Conservation (phyloP, 352 stramenopile genomes). For the Pseudoperonospora humuli region DNA sequence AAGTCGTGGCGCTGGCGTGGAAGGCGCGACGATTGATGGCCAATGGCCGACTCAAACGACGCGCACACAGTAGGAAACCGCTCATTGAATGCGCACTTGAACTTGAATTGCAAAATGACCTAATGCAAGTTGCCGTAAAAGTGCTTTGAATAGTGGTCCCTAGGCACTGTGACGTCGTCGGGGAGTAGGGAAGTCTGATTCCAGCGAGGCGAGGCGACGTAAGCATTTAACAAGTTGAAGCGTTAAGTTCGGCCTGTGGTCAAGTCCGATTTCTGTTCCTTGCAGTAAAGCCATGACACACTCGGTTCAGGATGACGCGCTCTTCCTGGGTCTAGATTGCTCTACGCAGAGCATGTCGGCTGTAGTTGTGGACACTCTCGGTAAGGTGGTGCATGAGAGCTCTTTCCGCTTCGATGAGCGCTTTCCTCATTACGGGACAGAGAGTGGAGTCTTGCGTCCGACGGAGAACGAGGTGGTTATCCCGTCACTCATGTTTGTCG, state of each 20-base stretch:
- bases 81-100: constrained; percentile 11
- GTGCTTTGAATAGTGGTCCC: constrained; percentile 6
- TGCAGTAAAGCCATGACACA: too few relatives aligned
- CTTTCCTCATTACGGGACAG: constrained; percentile 55
- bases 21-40: constrained; percentile 25
- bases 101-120: constrained; percentile 14
- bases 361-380: constrained; percentile 38
- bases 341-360: constrained; percentile 83
- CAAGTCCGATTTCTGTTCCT: too few relatives aligned
- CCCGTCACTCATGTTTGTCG: constrained; percentile 72
- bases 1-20: constrained; percentile 31
- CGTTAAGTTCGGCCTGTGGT: too few relatives aligned
- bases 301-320: constrained; percentile 12
- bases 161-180: constrained; percentile 5
- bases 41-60: constrained; percentile 8
- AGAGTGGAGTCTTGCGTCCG: constrained; percentile 57
- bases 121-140: constrained; percentile 8
- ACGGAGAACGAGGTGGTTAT: constrained; percentile 46
- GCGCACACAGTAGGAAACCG: constrained; percentile 5
- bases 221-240: too few relatives aligned
- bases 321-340: constrained; percentile 70
- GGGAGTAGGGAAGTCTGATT: constrained; percentile 17
- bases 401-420: constrained; percentile 65
- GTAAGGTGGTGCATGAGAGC: constrained; percentile 39
- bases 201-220: constrained; percentile 11